Conservation (phyloP, 305 asterid species). For the Striga hermonthica region DNA sequence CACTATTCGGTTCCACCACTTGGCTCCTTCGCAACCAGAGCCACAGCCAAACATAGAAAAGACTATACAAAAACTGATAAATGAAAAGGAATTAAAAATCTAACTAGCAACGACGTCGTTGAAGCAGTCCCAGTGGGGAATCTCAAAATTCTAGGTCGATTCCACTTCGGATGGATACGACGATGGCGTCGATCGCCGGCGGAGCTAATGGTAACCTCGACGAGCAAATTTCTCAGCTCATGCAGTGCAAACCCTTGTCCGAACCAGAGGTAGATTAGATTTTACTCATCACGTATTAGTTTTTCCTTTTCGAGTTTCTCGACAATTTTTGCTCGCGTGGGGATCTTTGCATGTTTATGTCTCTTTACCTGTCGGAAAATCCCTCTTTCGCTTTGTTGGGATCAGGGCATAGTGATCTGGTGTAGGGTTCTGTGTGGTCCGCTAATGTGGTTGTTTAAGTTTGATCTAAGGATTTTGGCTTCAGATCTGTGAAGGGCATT, state of each 20-base stretch:
- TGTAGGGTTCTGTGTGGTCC: constrained; percentile 3
- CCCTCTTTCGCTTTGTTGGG: neutral
- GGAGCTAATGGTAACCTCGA: constrained; percentile 55
- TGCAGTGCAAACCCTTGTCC: constrained; percentile 63
- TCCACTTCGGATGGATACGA: constrained; percentile 40
- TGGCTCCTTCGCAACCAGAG: too few species aligned
- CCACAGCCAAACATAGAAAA: constrained; percentile 12
- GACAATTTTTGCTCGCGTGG: neutral
- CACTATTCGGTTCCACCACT: constrained; percentile 34
- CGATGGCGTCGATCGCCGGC: constrained; percentile 36
- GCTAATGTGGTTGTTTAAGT: constrained; percentile 12
- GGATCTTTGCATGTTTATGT: neutral
- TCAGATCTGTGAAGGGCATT: constrained; percentile 31
- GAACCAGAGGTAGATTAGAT: constrained; percentile 49
- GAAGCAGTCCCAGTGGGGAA: constrained; percentile 26
- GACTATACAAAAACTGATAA: neutral
- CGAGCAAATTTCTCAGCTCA: constrained; percentile 57
- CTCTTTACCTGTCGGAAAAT: neutral
- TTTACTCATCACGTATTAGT: neutral
- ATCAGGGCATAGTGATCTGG: constrained; percentile 15
- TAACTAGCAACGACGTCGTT: constrained; percentile 34
- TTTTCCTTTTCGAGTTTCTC: neutral
- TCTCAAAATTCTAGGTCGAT: constrained; percentile 36
- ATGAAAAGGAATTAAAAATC: constrained; percentile 1
- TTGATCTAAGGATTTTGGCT: constrained; percentile 23